Evolutionary conservation across 805 yeast species (phyloP).

Genomic region (Sungouiozyma intestinalis): DNA sequence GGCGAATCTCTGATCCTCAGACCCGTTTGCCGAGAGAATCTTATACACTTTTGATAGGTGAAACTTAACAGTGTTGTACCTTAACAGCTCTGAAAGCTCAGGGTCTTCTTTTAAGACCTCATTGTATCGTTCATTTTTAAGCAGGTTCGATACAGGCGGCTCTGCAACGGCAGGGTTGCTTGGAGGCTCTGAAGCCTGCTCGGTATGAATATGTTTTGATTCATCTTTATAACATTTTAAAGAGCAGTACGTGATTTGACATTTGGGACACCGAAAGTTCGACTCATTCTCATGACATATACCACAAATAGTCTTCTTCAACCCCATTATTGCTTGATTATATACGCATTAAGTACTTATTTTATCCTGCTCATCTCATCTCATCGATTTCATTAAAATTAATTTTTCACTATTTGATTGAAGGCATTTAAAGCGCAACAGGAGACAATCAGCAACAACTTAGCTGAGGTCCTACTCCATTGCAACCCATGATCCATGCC

Average conservation of each 20-base stretch:
- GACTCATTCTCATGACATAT: slow-evolving; percentile 27
- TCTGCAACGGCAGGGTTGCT: not conserved
- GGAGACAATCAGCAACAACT: not conserved
- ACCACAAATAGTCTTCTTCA: slow-evolving; percentile 17
- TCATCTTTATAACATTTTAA: slow-evolving; percentile 41
- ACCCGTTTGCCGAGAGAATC: slow-evolving; percentile 29
- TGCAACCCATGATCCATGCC: too few species aligned
- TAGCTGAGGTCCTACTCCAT: too few species aligned
- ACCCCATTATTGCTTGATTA: slow-evolving; percentile 1
- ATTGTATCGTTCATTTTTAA: slow-evolving; percentile 15
- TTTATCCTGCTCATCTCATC: not conserved
- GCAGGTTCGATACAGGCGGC: not conserved
- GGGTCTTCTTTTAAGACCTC: slow-evolving; percentile 31
- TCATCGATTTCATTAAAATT: not conserved
- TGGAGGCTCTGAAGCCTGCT: slow-evolving; percentile 23
- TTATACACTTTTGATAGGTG: slow-evolving; percentile 42
- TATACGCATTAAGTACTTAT: too few species aligned
- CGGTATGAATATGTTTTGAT: slow-evolving; percentile 26
- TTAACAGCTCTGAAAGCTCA: slow-evolving; percentile 36
- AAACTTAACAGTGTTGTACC: slow-evolving; percentile 39
- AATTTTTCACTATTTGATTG: too few species aligned
- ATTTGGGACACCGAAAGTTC: slow-evolving; percentile 41
- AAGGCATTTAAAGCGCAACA: not conserved
- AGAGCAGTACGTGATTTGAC: slow-evolving; percentile 42
- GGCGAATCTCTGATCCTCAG: slow-evolving; percentile 14